These are phyloP conservation scores for Recurvomyces mirabilis DNA, from an alignment of 495 filamentous ascomycete genomes.

Conservation along the genomic window DNA sequence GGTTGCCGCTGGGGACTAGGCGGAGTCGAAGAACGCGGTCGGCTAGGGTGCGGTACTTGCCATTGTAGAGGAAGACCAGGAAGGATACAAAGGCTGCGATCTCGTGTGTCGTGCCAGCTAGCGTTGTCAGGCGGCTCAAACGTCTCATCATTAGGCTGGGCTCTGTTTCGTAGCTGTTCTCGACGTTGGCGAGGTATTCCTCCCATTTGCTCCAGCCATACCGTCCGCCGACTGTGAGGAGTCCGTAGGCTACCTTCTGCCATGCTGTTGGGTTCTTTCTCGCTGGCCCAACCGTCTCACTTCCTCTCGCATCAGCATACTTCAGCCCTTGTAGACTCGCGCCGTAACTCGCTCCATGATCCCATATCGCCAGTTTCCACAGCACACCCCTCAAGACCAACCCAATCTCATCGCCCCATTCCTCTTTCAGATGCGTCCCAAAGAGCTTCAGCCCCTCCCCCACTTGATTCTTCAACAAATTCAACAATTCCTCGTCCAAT, in stretches of 20 bases:
- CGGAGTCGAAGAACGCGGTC: constrained; percentile 80
- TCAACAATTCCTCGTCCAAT: constrained; percentile 85
- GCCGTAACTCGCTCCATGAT: constrained; percentile 89
- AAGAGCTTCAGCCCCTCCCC: constrained; percentile 84
- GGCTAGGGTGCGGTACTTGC: constrained; percentile 79
- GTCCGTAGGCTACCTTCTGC: constrained; percentile 77
- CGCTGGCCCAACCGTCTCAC: constrained; percentile 40
- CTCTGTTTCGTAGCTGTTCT: constrained; percentile 54
- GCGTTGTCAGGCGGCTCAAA: constrained; percentile 56
- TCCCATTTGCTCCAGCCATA: constrained; percentile 91
- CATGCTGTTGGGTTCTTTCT: constrained; percentile 48
- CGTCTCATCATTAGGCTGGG: constrained; percentile 41
- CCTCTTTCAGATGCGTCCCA: constrained; percentile 59
- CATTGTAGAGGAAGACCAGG: constrained; percentile 78
- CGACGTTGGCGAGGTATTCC: constrained; percentile 63
- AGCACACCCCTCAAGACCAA: constrained; percentile 64
- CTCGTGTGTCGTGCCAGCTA: constrained; percentile 60
- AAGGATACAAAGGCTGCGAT: constrained; percentile 74
- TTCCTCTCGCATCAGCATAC: constrained; percentile 69
- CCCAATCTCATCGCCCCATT: constrained; percentile 78
- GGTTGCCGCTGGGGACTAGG: constrained; percentile 67
- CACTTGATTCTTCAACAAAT: constrained; percentile 73
- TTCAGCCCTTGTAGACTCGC: constrained; percentile 82
- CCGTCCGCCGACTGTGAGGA: constrained; percentile 74
- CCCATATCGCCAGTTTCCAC: constrained; percentile 95